Evolutionary conservation across 2,329 filamentous ascomycete genomes (phyloP), one percentile per base, ranked within the genome.

Genomic region (Didymella exigua): DNA sequence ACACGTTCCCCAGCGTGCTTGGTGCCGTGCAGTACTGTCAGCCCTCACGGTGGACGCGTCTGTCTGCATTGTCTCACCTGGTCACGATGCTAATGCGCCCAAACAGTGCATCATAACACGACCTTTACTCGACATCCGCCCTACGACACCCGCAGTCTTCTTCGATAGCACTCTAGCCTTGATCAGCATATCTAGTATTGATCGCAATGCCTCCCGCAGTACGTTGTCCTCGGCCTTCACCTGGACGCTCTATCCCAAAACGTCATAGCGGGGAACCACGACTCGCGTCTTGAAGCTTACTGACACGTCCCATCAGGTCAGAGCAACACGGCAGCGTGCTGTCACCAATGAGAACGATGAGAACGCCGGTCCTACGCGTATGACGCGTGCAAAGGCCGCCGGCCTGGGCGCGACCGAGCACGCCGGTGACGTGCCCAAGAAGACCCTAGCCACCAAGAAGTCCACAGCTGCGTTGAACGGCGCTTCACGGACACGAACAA

Each of bases 271-370:
- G 48, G 58, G 53, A 43, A 38, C 34, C 44, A 34, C 41, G 9
- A 41, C n/a, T 37, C 45, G 16, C 56, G 41, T 16, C 37, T 42
- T 26, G 34, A 49, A 45, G 27, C 61, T 61, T 59, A 69, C 76
- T 81, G 81, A 83, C 76, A 66, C 59, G 60, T 65, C 42, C 58
- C 63, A 34, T 71, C 44, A 88, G 89, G 84, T 83, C 81, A 89
- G 90, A 77, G 81, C 85, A 74, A 82, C 86, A 70, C 86, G 89
- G 77, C 84, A 87, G 75, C 89, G 92, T 78, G 84, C 87, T 75
- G 84, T 89, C 69, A 89, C 89, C 63, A 95, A 96, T 77, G 93
- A 97, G 82, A 97, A 97, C 75, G 93, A 97, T 76, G 95, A 97
- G 81, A 96, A 96, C 76, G 77, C 76, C 55, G 78, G 82, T 55